Conservation (phyloP, 83 land plant genomes). For the Diphasiastrum complanatum region DNA sequence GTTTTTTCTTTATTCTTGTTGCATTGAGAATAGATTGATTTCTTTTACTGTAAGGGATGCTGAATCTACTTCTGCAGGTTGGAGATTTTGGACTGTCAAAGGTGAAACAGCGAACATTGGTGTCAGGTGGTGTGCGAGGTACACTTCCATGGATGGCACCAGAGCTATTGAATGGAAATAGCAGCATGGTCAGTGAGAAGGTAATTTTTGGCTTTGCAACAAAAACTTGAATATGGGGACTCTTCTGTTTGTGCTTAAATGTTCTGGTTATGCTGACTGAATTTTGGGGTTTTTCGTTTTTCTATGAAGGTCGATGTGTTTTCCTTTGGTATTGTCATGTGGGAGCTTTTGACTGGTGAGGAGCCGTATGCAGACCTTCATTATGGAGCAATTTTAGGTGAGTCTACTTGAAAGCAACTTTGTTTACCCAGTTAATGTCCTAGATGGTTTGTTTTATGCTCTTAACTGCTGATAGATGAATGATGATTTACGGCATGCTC, state of each 20-base stretch:
- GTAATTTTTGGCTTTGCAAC: too few relatives aligned
- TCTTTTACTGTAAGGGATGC: too few relatives aligned
- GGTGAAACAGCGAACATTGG: constrained; percentile 46
- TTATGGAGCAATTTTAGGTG: constrained; percentile 58
- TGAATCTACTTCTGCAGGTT: too few relatives aligned
- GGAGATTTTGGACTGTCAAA: constrained; percentile 64
- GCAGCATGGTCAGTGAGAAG: constrained; percentile 47
- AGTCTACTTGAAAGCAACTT: too few relatives aligned
- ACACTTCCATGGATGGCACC: constrained; percentile 79
- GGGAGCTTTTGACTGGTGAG: constrained; percentile 60
- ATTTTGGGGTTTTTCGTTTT: too few relatives aligned
- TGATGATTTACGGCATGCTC: not conserved
- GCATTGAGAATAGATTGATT: too few relatives aligned
- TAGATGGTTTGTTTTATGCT: too few relatives aligned
- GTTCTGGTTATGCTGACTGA: too few relatives aligned
- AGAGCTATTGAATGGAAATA: constrained; percentile 48
- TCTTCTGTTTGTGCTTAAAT: not conserved
- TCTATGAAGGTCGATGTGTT: constrained; percentile 55
- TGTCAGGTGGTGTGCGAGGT: constrained; percentile 64
- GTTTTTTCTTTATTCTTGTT: too few relatives aligned
- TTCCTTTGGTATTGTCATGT: constrained; percentile 60
- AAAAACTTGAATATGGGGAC: not conserved
- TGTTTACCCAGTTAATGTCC: too few relatives aligned
- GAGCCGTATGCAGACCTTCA: constrained; percentile 60
- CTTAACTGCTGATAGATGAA: too few relatives aligned